A percentile compares a stretch with the other conserved stretches of the same genome.
Conservation (phyloP, 345 rosid genomes). For the Theobroma cacao region DNA sequence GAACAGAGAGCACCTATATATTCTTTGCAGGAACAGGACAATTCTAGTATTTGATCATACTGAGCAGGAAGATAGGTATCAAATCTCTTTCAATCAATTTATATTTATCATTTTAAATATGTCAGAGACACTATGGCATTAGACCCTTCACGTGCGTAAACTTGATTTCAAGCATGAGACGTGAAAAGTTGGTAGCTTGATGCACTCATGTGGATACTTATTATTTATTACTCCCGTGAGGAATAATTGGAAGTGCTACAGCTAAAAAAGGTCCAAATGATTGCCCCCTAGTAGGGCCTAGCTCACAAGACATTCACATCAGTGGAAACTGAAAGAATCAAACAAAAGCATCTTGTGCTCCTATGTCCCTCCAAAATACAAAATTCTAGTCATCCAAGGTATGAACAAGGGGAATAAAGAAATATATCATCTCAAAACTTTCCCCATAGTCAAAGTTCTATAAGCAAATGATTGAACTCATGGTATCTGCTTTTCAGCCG, state of each 20-base stretch:
- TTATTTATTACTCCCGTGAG: neutral
- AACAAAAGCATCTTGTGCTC: neutral
- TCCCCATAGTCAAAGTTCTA: neutral
- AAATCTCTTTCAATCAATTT: neutral
- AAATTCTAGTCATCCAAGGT: neutral
- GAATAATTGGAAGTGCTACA: neutral
- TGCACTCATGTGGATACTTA: neutral
- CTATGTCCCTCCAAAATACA: neutral
- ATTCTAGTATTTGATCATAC: neutral
- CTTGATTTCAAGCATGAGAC: neutral
- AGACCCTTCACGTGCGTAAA: neutral
- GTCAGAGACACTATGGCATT: neutral
- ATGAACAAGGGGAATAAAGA: neutral
- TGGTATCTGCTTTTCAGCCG: neutral
- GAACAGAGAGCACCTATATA: neutral
- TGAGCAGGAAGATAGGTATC: neutral
- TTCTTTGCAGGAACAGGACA: neutral
- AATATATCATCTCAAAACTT: neutral
- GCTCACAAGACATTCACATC: conserved; percentile 4
- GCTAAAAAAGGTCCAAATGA: neutral
- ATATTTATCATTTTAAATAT: neutral
- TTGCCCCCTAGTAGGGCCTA: neutral
- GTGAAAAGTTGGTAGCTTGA: neutral
- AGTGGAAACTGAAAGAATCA: neutral
- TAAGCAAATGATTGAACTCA: neutral